Base-by-base conservation (phyloP, 176 grass and related monocot genomes). In the Hyparrhenia diplandra region DNA sequence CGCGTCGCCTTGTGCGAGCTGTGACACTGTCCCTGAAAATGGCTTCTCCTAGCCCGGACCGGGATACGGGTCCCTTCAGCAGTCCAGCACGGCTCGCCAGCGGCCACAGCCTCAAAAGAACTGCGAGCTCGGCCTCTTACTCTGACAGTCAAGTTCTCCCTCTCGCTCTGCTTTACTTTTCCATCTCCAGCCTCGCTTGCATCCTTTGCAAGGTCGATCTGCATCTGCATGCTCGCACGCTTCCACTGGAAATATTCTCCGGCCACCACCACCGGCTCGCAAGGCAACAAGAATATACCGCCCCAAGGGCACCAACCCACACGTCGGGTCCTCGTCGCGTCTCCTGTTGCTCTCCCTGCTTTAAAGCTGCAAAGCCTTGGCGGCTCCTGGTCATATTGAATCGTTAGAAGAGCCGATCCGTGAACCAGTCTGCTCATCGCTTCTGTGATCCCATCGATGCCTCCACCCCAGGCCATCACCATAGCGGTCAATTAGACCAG, bases 211-310 rank as follows among this genome's bases (percentile, higher is more conserved):
- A 73, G 49, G n/a, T n/a, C n/a, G n/a, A 52, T 52, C 49, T 49
- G 46, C 46, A 18, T 83, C 82, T 85, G 83, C 71, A 83, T 52
- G 68, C 83, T 88, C 71, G 62, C 31, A 2, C 31, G 31, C 79
- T 88, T 88, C 80, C 63, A 79, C 83, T 12, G 11, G 28, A 78
- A 80, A 88, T 67, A 83, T 88, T 82, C 86, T 70, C 74, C 60
- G 61, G 79, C 74, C 67, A 86, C 63, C 78, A 83, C 37, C 72
- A 80, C 65, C 86, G 69, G 42, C 47, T n/a, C n/a, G 76, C 90
- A 83, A 92, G 74, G 77, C 87, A 89, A 88, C 84, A 87, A 92
- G 87, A 83, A 89, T 89, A 80, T 81, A 80, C 80, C 24, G 64
- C 41, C 10, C 86, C 55, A 35, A 72, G 51, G 76, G 80, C 6